Evolutionary conservation across 2,329 filamentous ascomycete species (phyloP).

Genomic region (Ceratocystis cubensis): DNA sequence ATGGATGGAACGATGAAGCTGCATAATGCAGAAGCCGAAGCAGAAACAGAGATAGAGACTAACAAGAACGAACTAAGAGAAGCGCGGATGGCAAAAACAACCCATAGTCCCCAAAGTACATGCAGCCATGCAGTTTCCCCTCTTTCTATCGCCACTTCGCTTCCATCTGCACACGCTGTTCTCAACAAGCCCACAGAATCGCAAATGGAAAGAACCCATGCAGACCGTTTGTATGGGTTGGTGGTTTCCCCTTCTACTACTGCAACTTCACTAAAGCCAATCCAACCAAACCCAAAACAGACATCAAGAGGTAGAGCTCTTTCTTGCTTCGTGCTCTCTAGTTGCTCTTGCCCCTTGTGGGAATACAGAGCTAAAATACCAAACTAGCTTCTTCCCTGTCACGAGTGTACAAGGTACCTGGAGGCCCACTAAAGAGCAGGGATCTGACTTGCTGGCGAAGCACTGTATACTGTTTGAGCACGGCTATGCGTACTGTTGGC

Average conservation of each 20-base stretch:
- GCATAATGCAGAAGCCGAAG: not conserved
- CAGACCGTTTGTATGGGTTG: not conserved
- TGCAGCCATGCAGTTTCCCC: not conserved
- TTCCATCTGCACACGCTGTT: constrained; percentile 3
- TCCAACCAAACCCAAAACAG: constrained; percentile 6
- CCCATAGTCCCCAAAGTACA: not conserved
- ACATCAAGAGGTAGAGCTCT: constrained; percentile 1
- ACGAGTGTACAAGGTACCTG: constrained; percentile 4
- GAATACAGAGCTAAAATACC: constrained; percentile 5
- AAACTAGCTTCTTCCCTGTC: constrained; percentile 11
- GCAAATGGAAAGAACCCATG: constrained; percentile 5
- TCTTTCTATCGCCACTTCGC: not conserved
- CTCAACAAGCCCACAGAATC: not conserved
- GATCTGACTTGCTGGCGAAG: not conserved
- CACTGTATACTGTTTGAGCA: constrained; percentile 14
- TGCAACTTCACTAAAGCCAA: constrained; percentile 5
- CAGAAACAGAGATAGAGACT: not conserved
- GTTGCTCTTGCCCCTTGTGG: constrained; percentile 9
- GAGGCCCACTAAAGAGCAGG: not conserved
- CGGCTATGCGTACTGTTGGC: constrained; percentile 11
- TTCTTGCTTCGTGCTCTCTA: not conserved
- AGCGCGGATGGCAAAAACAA: not conserved
- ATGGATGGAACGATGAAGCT: not conserved
- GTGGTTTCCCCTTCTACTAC: not conserved
- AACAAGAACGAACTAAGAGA: not conserved